phyloP scores from a whole-genome alignment of 345 rosid species.

The Brassica carinata region DNA sequence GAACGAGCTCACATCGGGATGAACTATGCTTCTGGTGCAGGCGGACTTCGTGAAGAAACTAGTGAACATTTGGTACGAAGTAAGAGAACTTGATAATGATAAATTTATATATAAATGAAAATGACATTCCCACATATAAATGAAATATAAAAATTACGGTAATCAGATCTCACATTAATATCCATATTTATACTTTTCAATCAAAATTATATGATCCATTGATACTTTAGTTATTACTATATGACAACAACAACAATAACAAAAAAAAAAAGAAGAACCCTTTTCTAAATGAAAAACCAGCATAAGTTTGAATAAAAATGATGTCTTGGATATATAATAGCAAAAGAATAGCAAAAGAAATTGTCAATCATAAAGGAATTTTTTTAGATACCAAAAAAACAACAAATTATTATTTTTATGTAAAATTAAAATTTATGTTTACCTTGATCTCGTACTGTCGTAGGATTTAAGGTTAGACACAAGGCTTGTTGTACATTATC shows the following conservation, averaged over 20 bases:
- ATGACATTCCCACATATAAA: not conserved
- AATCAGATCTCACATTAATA: not conserved
- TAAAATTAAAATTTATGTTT: not conserved
- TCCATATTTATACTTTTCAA: not conserved
- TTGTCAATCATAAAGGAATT: not conserved
- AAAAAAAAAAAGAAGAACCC: not conserved
- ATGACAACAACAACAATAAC: not conserved
- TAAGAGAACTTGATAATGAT: slow-evolving; percentile 9
- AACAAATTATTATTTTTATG: not conserved
- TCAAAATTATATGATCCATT: not conserved
- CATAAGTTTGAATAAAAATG: not conserved
- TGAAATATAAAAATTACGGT: not conserved
- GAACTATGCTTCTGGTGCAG: slow-evolving; percentile 48
- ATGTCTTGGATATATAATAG: not conserved
- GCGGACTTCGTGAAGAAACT: slow-evolving; percentile 36
- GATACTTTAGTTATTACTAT: not conserved
- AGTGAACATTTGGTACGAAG: slow-evolving; percentile 35
- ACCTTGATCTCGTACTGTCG: not conserved
- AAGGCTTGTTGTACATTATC: slow-evolving; percentile 32
- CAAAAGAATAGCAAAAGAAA: not conserved
- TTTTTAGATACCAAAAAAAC: not conserved
- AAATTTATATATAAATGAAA: not conserved
- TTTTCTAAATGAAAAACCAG: not conserved
- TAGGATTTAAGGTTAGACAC: slow-evolving; percentile 38
- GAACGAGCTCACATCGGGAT: slow-evolving; percentile 44